Conservation (phyloP, 1,284 basidiomycete species). For the Agaricales sp. region DNA sequence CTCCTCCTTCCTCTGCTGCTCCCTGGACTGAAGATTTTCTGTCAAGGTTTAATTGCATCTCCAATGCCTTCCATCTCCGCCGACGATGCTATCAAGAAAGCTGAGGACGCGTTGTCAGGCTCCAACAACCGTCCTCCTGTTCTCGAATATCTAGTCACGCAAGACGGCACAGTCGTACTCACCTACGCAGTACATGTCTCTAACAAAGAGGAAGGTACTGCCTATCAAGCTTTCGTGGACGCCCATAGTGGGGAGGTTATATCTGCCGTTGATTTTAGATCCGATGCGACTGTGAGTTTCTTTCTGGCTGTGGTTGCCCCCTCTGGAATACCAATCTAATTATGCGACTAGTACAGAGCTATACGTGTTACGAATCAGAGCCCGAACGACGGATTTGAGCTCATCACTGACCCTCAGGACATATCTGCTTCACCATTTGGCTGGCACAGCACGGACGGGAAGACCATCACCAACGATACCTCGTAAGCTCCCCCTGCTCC, state of each 20-base stretch:
- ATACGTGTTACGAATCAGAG: slow-evolving; percentile 21
- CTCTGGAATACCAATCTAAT: slow-evolving; percentile 26
- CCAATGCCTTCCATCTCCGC: slow-evolving; percentile 26
- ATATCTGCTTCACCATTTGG: slow-evolving; percentile 21
- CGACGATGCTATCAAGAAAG: slow-evolving; percentile 26
- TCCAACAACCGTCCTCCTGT: slow-evolving; percentile 32
- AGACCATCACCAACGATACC: slow-evolving; percentile 18
- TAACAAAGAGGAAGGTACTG: slow-evolving; percentile 39
- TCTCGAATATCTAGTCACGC: slow-evolving; percentile 33
- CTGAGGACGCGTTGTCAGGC: slow-evolving; percentile 29
- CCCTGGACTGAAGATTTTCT: too few relatives aligned
- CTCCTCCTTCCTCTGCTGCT: slow-evolving; percentile 12
- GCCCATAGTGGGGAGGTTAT: slow-evolving; percentile 40
- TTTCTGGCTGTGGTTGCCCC: neutral
- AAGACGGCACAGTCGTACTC: slow-evolving; percentile 37
- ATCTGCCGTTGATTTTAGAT: neutral
- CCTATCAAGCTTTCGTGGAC: slow-evolving; percentile 58
- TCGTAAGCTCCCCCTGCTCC: slow-evolving; percentile 11
- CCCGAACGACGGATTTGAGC: slow-evolving; percentile 19
- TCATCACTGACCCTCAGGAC: slow-evolving; percentile 21
- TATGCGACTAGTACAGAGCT: slow-evolving; percentile 30
- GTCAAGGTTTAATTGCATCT: slow-evolving; percentile 17
- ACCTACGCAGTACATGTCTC: slow-evolving; percentile 47
- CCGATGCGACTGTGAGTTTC: neutral
- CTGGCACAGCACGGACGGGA: slow-evolving; percentile 13